Conservation (phyloP, 371 early-diverging fungal species). For the Syncephalastrum sp. region DNA sequence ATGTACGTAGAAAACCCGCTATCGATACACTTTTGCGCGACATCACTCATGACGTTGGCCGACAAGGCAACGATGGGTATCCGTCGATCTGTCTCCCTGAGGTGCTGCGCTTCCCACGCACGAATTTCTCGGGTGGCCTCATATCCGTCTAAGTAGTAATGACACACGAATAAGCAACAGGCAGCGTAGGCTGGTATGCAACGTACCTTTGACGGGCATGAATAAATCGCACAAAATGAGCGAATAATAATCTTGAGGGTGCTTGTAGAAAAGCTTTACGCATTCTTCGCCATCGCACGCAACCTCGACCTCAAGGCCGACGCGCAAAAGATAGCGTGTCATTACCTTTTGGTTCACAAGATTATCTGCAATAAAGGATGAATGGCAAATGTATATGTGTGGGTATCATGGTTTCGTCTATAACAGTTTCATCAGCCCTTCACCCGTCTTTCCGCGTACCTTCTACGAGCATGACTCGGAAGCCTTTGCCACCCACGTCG, state of each 20-base stretch:
- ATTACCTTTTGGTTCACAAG: constrained; percentile 64
- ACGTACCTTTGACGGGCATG: constrained; percentile 65
- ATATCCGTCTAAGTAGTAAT: constrained; percentile 50
- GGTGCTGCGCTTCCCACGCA: constrained; percentile 50
- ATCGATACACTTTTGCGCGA: constrained; percentile 51
- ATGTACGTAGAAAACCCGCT: constrained; percentile 62
- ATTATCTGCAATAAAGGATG: constrained; percentile 41
- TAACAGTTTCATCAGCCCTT: not conserved
- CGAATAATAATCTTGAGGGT: constrained; percentile 47
- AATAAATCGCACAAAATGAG: constrained; percentile 61
- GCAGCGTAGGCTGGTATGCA: not conserved
- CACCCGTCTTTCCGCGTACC: constrained; percentile 23
- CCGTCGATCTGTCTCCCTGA: constrained; percentile 28
- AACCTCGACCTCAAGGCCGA: constrained; percentile 52
- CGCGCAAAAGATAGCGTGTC: constrained; percentile 46
- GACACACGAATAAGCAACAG: not conserved
- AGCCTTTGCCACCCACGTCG: constrained; percentile 54
- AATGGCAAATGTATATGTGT: constrained; percentile 1
- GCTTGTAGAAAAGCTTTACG: constrained; percentile 42
- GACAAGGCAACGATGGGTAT: constrained; percentile 64
- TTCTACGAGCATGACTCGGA: constrained; percentile 50
- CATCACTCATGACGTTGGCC: constrained; percentile 69
- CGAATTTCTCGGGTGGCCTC: constrained; percentile 61
- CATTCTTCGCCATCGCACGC: constrained; percentile 59
- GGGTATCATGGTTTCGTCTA: not conserved